phyloP scores from a whole-genome alignment of 345 rosid species.

The Cardamine chenopodiifolia region DNA sequence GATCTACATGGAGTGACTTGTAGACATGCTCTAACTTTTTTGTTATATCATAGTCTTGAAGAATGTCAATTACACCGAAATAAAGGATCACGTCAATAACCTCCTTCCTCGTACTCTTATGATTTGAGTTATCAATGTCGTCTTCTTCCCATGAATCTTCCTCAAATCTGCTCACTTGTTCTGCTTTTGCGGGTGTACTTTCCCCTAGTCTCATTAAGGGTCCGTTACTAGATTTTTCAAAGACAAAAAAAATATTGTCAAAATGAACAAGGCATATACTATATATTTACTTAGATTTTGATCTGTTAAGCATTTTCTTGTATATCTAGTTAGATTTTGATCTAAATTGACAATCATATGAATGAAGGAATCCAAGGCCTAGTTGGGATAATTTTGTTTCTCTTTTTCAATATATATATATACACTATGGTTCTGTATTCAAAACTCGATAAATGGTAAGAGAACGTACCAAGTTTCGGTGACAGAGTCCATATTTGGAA shows the following conservation, averaged over 20 bases:
- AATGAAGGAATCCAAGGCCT: neutral
- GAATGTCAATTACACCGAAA: constrained; percentile 65
- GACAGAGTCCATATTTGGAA: constrained; percentile 65
- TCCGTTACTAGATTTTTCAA: constrained; percentile 46
- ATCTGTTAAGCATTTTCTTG: too few species aligned
- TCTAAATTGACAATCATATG: neutral
- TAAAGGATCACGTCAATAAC: constrained; percentile 57
- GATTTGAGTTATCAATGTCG: constrained; percentile 35
- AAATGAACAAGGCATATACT: neutral
- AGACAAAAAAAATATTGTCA: neutral
- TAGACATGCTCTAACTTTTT: constrained; percentile 71
- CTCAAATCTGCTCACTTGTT: constrained; percentile 46
- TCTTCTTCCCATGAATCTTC: constrained; percentile 40
- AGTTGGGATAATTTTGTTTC: neutral
- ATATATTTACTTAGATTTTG: neutral
- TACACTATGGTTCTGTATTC: neutral
- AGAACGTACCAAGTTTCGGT: constrained; percentile 52
- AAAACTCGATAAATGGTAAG: neutral
- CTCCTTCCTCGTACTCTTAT: constrained; percentile 41
- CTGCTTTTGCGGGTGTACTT: constrained; percentile 62
- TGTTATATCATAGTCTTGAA: constrained; percentile 69
- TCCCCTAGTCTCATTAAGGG: constrained; percentile 56
- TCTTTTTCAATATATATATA: neutral
- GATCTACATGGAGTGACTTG: constrained; percentile 65
- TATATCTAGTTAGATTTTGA: neutral